These are phyloP conservation scores for Vachellia pachyceras DNA, from an alignment of 306 rosid genomes.

Conservation along the genomic window DNA sequence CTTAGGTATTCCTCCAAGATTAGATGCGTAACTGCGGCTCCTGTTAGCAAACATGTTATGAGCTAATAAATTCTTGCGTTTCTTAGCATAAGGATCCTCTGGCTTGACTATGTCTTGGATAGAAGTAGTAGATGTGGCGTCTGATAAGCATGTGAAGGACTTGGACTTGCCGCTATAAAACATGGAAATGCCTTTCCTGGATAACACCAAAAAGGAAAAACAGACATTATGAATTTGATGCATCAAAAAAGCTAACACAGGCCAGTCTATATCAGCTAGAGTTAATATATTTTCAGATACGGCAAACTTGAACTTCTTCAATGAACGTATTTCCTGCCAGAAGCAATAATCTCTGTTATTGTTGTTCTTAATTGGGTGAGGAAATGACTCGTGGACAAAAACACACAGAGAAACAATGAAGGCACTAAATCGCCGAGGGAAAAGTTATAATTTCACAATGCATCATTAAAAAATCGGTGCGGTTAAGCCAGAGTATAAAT, in stretches of 20 bases:
- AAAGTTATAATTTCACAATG: neutral
- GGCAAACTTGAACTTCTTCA: neutral
- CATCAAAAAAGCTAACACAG: neutral
- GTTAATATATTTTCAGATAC: neutral
- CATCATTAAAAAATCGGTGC: neutral
- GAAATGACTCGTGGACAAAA: neutral
- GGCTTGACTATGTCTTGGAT: slow-evolving; percentile 75
- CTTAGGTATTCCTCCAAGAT: slow-evolving; percentile 58
- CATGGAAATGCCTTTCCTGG: slow-evolving; percentile 90
- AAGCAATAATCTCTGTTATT: neutral
- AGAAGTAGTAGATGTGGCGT: slow-evolving; percentile 53
- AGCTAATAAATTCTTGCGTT: slow-evolving; percentile 72
- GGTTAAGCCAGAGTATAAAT: neutral
- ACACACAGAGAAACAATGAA: neutral
- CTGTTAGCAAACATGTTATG: slow-evolving; percentile 43
- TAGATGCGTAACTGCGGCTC: slow-evolving; percentile 47
- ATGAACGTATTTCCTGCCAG: neutral
- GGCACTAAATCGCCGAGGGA: no score
- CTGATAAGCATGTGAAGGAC: slow-evolving; percentile 86
- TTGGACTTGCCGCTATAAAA: slow-evolving; percentile 90
- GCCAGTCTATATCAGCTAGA: neutral
- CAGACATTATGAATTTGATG: neutral
- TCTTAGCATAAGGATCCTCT: slow-evolving; percentile 75
- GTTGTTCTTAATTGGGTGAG: neutral
- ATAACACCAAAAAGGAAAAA: slow-evolving; percentile 26